phyloP scores from a whole-genome alignment of 805 yeast species.

The Diddensiella santjacobensis region DNA sequence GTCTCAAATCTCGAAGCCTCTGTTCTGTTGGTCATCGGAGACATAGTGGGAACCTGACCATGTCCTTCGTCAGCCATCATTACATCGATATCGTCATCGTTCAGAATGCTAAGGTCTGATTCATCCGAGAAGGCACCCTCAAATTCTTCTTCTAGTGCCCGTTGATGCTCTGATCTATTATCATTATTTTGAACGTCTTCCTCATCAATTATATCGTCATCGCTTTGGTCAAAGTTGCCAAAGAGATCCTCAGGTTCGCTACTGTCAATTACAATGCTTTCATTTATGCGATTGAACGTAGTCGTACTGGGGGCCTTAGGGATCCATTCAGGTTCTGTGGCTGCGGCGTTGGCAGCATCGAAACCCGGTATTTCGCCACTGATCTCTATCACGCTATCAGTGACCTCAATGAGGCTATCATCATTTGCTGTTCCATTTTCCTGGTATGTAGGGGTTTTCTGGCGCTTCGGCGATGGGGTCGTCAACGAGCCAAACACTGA shows the following conservation, averaged over 20 bases:
- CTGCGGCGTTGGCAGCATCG: background rate
- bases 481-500: too few species aligned
- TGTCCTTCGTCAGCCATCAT: too few species aligned
- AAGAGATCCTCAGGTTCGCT: background rate
- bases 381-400: background rate
- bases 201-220: background rate
- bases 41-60: background rate
- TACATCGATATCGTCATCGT: background rate
- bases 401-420: background rate
- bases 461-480: too few species aligned
- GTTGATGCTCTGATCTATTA: background rate
- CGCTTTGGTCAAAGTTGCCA: background rate
- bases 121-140: background rate
- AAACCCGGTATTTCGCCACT: background rate
- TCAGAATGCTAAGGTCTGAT: background rate
- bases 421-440: background rate
- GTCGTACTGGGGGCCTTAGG: background rate
- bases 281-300: background rate
- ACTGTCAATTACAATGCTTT: slow-evolving; percentile 1
- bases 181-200: background rate
- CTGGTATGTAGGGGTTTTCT: background rate
- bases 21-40: background rate
- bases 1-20: background rate
- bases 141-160: background rate
- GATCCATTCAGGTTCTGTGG: background rate